Percentiles rank a stretch among this genome's conserved stretches.
Evolutionary conservation across 129 eudicot species (phyloP).

Genomic region (Flaveria trinervia): DNA sequence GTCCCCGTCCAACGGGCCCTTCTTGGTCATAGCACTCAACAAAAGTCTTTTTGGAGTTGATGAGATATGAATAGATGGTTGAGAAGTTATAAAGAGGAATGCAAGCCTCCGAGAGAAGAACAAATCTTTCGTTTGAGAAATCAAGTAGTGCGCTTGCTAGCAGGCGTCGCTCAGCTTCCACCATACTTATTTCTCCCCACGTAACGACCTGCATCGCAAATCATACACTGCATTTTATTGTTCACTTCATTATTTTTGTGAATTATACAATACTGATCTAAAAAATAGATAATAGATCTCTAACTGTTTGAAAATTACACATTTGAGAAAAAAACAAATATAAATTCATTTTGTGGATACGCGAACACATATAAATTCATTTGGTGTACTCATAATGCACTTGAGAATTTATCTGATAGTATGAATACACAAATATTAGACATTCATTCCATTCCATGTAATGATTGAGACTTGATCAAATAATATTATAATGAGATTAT

Average conservation of each 20-base stretch:
- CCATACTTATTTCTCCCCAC: conserved; percentile 77
- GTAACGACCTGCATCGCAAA: conserved; percentile 50
- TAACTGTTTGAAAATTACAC: background rate
- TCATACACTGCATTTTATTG: conserved; percentile 5
- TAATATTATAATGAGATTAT: too few species aligned
- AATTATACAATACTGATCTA: too few species aligned
- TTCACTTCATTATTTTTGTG: conserved; percentile 1
- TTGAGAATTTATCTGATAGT: too few species aligned
- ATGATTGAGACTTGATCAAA: too few species aligned
- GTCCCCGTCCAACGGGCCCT: conserved; percentile 67
- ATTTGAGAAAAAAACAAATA: background rate
- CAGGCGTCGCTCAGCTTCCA: conserved; percentile 72
- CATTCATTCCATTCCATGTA: too few species aligned
- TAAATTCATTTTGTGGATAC: too few species aligned
- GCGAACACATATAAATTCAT: too few species aligned
- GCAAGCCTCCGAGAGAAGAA: conserved; percentile 76
- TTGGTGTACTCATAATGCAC: too few species aligned
- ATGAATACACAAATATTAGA: too few species aligned
- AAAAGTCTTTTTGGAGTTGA: conserved; percentile 49
- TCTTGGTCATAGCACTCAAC: conserved; percentile 57
- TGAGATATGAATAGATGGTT: conserved; percentile 52
- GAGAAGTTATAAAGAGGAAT: conserved; percentile 71
- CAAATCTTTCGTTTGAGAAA: conserved; percentile 58
- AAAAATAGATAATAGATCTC: background rate
- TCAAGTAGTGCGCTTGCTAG: conserved; percentile 76